Evolutionary conservation across 2,329 filamentous ascomycete species (phyloP).

Genomic region (Parastagonospora avenae): DNA sequence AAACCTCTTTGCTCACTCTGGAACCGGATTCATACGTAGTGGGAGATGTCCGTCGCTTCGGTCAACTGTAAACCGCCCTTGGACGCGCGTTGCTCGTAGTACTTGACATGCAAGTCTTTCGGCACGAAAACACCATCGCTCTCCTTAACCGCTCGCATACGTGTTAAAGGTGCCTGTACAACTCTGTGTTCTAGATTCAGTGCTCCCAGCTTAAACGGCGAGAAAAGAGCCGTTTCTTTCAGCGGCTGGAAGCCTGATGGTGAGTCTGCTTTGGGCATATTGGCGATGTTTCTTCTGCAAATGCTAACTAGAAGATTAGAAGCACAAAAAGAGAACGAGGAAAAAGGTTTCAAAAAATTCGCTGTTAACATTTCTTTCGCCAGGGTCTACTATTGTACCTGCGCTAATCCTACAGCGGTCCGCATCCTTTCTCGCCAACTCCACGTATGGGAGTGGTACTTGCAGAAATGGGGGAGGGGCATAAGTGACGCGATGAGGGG

Average conservation of each 20-base stretch:
- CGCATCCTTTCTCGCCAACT: slow-evolving; percentile 14
- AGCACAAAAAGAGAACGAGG: not conserved
- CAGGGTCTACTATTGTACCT: slow-evolving; percentile 36
- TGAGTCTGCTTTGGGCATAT: slow-evolving; percentile 40
- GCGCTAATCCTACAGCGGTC: slow-evolving; percentile 19
- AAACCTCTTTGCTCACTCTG: not conserved
- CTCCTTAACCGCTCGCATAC: slow-evolving; percentile 56
- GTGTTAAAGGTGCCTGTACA: slow-evolving; percentile 48
- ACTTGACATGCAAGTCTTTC: slow-evolving; percentile 53
- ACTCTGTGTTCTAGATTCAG: slow-evolving; percentile 47
- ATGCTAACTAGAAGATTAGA: not conserved
- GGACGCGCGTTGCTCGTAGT: slow-evolving; percentile 60
- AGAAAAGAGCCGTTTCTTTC: slow-evolving; percentile 40
- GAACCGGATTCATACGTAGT: slow-evolving; percentile 28
- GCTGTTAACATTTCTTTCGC: slow-evolving; percentile 11
- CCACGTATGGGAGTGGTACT: slow-evolving; percentile 31
- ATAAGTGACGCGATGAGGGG: slow-evolving; percentile 3
- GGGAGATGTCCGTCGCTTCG: slow-evolving; percentile 57
- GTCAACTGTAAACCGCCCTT: slow-evolving; percentile 64
- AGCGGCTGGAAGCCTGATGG: slow-evolving; percentile 36
- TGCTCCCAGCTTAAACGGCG: slow-evolving; percentile 38
- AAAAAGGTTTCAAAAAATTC: slow-evolving; percentile 1
- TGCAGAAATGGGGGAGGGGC: slow-evolving; percentile 36
- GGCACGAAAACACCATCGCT: slow-evolving; percentile 53
- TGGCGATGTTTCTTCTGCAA: slow-evolving; percentile 9